These are phyloP conservation scores for Dryadomyces quercivorus DNA, from an alignment of 2,329 filamentous ascomycete species.

Conservation along the genomic window DNA sequence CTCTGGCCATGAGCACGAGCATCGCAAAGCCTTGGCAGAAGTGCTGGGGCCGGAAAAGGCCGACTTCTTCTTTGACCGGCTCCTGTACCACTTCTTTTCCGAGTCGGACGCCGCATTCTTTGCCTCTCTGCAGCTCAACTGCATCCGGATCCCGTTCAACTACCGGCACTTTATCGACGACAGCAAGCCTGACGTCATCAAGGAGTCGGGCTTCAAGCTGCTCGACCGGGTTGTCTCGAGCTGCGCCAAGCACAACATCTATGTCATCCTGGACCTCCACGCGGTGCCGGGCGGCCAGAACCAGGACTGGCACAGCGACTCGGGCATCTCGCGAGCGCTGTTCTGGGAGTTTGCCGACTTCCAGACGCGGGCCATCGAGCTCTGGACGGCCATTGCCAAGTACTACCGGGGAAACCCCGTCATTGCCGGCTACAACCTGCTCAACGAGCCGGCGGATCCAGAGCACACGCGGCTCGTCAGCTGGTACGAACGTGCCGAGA, in stretches of 20 bases:
- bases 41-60: constrained; percentile 41
- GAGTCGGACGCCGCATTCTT: constrained; percentile 42
- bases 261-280: constrained; percentile 29
- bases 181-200: constrained; percentile 31
- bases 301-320: constrained; percentile 29
- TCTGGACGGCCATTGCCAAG: constrained; percentile 26
- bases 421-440: constrained; percentile 21
- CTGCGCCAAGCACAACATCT: constrained; percentile 25
- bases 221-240: constrained; percentile 32
- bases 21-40: constrained; percentile 35
- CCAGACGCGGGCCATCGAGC: constrained; percentile 26
- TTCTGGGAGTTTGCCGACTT: constrained; percentile 31
- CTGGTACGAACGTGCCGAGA: constrained; percentile 26
- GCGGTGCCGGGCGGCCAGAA: constrained; percentile 29
- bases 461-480: constrained; percentile 11
- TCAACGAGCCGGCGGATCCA: constrained; percentile 16
- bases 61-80: constrained; percentile 40
- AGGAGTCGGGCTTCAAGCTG: constrained; percentile 31
- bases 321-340: constrained; percentile 21
- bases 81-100: constrained; percentile 43
- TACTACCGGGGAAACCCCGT: constrained; percentile 24
- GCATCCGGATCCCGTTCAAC: constrained; percentile 46
- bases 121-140: constrained; percentile 40
- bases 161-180: constrained; percentile 40
- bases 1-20: constrained; percentile 40